Evolutionary conservation across 148 eudicot genomes (phyloP).

Genomic region (Silene uniflora): DNA sequence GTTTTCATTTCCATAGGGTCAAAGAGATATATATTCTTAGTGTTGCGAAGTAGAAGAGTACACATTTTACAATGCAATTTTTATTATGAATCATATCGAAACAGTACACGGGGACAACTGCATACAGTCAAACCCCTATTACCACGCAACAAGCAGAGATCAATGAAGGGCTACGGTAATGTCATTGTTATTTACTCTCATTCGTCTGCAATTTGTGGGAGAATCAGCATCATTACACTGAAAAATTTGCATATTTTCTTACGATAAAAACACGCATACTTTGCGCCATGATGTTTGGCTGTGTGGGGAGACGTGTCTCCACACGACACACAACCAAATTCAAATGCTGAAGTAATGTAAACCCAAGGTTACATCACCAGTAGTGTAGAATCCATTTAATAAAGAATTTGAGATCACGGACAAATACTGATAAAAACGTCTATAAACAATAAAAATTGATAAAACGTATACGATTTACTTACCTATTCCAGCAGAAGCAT

Average conservation of each 20-base stretch:
- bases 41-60: no score
- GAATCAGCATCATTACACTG: neutral
- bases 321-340: neutral
- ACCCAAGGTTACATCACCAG: no score
- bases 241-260: neutral
- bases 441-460: neutral
- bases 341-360: neutral
- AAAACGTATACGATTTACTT: neutral
- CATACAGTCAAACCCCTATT: neutral
- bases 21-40: neutral
- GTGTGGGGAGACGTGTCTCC: neutral
- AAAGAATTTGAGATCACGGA: neutral
- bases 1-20: neutral
- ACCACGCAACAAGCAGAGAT: neutral
- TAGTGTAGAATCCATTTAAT: neutral
- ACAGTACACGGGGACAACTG: neutral
- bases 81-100: neutral
- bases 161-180: neutral
- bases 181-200: neutral
- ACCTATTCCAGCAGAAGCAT: slow-evolving; percentile 8
- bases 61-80: neutral
- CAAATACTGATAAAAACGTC: neutral
- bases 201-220: neutral
- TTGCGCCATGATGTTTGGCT: neutral
- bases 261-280: neutral